Conservation (phyloP, 176 grass and related monocot species). For the Elaeis guineensis region DNA sequence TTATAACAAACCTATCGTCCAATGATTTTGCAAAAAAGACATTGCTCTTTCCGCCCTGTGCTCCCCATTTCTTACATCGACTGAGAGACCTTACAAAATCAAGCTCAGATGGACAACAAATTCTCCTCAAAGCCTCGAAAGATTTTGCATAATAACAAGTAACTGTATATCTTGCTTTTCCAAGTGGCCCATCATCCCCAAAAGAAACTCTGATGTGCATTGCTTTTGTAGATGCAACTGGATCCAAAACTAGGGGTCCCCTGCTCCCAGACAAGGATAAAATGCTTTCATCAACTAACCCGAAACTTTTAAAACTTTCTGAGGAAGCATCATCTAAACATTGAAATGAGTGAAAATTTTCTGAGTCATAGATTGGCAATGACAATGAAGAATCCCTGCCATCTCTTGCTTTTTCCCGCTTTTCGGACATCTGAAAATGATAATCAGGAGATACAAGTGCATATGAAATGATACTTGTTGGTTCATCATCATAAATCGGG, state of each 20-base stretch:
- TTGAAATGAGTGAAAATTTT: slow-evolving; percentile 63
- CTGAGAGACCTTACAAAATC: slow-evolving; percentile 89
- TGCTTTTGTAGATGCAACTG: slow-evolving; percentile 27
- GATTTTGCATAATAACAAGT: slow-evolving; percentile 84
- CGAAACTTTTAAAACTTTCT: slow-evolving; percentile 41
- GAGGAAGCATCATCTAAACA: slow-evolving; percentile 68
- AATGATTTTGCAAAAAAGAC: slow-evolving; percentile 97
- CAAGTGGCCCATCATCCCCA: slow-evolving; percentile 56
- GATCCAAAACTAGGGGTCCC: slow-evolving; percentile 30
- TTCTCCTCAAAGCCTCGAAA: slow-evolving; percentile 81
- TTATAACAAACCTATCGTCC: slow-evolving; percentile 99
- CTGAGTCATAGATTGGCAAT: slow-evolving; percentile 54
- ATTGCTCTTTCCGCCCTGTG: slow-evolving; percentile 97
- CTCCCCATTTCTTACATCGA: slow-evolving; percentile 91
- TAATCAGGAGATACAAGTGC: slow-evolving; percentile 75
- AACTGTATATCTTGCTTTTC: slow-evolving; percentile 75
- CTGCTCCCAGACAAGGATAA: slow-evolving; percentile 46
- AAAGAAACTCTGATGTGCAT: slow-evolving; percentile 71
- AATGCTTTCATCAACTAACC: slow-evolving; percentile 15
- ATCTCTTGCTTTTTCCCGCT: slow-evolving; percentile 42
- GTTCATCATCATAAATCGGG: slow-evolving; percentile 95
- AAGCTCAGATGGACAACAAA: slow-evolving; percentile 81
- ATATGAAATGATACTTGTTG: slow-evolving; percentile 86
- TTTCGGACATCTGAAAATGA: slow-evolving; percentile 52
- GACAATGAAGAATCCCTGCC: slow-evolving; percentile 41